Percentiles rank a stretch among this genome's conserved stretches.
Evolutionary conservation across 345 rosid species (phyloP).

Genomic region (Geranium brycei): DNA sequence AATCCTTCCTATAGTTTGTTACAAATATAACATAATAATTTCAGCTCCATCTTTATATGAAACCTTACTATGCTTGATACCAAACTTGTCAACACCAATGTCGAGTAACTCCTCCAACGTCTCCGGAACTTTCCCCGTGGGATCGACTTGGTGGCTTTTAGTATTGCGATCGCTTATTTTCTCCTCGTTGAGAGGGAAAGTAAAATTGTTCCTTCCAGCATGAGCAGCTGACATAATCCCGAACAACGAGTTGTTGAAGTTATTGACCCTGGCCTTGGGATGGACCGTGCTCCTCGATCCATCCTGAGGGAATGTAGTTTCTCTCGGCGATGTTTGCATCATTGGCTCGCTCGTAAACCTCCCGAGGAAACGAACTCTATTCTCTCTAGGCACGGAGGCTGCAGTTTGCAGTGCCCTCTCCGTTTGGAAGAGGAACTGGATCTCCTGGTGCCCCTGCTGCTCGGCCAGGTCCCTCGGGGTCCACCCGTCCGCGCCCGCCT

Average conservation of each 20-base stretch:
- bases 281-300: conserved; percentile 17
- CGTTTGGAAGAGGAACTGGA: no score
- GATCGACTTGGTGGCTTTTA: conserved; percentile 7
- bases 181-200: conserved; percentile 6
- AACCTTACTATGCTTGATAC: conserved; percentile 36
- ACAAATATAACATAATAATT: conserved; percentile 56
- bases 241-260: conserved; percentile 60
- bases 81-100: conserved; percentile 48
- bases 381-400: no score
- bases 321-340: conserved; percentile 10
- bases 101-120: conserved; percentile 47
- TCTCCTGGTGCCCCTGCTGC: no score
- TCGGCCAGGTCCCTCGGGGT: no score
- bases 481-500: conserved; percentile 27
- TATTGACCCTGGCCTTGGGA: conserved; percentile 43
- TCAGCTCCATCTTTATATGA: conserved; percentile 44
- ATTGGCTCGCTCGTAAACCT: conserved; percentile 42
- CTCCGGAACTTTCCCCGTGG: conserved; percentile 45
- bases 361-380: no score
- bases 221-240: conserved; percentile 60
- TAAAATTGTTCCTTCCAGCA: neutral
- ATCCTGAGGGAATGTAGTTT: no score
- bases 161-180: conserved; percentile 18
- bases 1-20: conserved; percentile 10
- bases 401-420: no score